Conservation (phyloP, 2,329 filamentous ascomycete species). For the Calonectria ilicicola region DNA sequence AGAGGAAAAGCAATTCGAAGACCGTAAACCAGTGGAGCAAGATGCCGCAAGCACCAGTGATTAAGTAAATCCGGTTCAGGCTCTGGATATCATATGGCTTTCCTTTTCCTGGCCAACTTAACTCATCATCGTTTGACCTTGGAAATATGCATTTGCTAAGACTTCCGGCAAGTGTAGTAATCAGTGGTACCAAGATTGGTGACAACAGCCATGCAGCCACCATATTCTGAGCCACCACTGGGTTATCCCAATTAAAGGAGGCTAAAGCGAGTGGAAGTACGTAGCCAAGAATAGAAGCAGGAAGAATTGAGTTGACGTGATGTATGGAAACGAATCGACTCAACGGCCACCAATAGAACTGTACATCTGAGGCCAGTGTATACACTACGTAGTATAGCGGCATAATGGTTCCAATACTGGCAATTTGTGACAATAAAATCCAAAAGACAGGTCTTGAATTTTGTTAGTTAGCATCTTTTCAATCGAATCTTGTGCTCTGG, state of each 20-base stretch:
- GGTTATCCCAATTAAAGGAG: neutral
- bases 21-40: neutral
- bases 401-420: neutral
- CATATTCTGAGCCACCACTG: neutral
- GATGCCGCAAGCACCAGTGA: neutral
- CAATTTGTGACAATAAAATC: neutral
- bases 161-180: neutral
- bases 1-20: neutral
- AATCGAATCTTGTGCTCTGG: neutral
- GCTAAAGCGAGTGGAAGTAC: neutral
- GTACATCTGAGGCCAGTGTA: neutral
- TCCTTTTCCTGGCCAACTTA: neutral
- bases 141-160: neutral
- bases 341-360: conserved; percentile 16
- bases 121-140: neutral
- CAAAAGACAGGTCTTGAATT: neutral
- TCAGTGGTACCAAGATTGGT: neutral
- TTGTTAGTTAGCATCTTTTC: neutral
- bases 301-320: neutral
- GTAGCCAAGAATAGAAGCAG: neutral
- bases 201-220: neutral
- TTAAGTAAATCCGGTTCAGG: neutral
- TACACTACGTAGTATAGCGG: conserved; percentile 9
- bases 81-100: neutral
- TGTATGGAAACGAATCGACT: neutral